Conservation (phyloP, 116 monocot genomes). For the Dioscorea cayenensis region DNA sequence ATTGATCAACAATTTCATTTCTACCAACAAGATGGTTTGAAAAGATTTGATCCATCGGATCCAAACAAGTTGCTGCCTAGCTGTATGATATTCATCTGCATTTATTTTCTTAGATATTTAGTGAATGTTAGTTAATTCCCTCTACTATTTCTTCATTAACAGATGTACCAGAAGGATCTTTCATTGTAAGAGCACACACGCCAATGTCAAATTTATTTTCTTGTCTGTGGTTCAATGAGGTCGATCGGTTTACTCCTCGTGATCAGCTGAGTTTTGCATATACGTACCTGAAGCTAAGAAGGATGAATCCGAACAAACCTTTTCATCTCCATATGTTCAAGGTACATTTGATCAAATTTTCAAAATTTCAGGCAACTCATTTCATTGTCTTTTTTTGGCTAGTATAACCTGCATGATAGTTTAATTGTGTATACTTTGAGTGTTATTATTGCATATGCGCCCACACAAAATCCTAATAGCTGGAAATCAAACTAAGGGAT, state of each 20-base stretch:
- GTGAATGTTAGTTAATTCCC: not conserved
- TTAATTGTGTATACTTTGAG: too few relatives aligned
- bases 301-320: constrained; percentile 60
- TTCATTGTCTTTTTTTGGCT: not conserved
- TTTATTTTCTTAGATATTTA: not conserved
- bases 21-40: constrained; percentile 82
- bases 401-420: too few relatives aligned
- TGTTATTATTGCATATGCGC: too few relatives aligned
- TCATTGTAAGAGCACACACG: constrained; percentile 90
- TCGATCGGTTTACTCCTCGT: constrained; percentile 83
- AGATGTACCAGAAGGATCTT: constrained; percentile 99
- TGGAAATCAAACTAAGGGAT: too few relatives aligned
- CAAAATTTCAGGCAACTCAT: not conserved
- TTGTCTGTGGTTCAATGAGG: constrained; percentile 97
- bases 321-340: constrained; percentile 90
- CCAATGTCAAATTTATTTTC: constrained; percentile 98
- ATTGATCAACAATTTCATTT: constrained; percentile 85
- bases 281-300: constrained; percentile 79
- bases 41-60: constrained; percentile 61
- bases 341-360: constrained; percentile 24
- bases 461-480: too few relatives aligned
- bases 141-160: not conserved
- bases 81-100: constrained; percentile 36
- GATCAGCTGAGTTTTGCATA: constrained; percentile 97
- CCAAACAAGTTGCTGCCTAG: constrained; percentile 75